Evolutionary conservation across 2,329 filamentous ascomycete genomes (phyloP), one percentile per base, ranked within the genome.

Genomic region (Akanthomyces uredinophilus): DNA sequence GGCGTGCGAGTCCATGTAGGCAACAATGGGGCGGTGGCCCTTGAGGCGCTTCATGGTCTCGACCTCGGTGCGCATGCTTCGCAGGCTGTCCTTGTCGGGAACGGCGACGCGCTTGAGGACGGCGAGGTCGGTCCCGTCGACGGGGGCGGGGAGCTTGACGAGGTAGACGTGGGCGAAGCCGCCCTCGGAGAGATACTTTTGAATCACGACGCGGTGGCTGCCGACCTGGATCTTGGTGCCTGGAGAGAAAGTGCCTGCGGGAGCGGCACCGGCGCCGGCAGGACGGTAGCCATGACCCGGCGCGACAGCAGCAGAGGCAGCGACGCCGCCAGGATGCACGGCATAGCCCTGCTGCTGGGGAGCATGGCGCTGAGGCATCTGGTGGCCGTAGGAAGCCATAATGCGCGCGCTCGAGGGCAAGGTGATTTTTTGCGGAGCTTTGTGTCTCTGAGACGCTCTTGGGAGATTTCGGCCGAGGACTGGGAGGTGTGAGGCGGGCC

Each of bases 41-140:
- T 96, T 96, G 70, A 99, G 83, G 77, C 95, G 93, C 87, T 99
- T 99, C 95, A 99, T 99, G 16, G 95, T 99, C 79, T 99, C 95
- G 69, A 99, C 95, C 81, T 99, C 95, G 68, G 88, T 98, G 75
- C 95, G 88, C 95, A 99, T 98, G 75, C 91, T 93, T 65, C 91
- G 90, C 77, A 99, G 81, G 63, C 94, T 87, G 66, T 96, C 91
- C 82, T 96, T 97, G 77, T 99, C 95, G 37, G 95, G 92, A 58
- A 98, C 95, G 41, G 95, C 95, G 63, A 99, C 95, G 72, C 95
- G 84, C 82, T 99, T 97, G 71, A 97, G 81, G 54, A 97, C 93
- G 14, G 91, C 92, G 69, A 87, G 81, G 69, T 96, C 90, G 66
- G 89, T 88, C 65, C 90, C 90, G 73, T 91, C 86, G 71, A 93